A percentile compares a stretch with the other conserved stretches of the same genome.
Evolutionary conservation across 78 protist genomes (phyloP).

Genomic region (Creolimax fragrantissima): DNA sequence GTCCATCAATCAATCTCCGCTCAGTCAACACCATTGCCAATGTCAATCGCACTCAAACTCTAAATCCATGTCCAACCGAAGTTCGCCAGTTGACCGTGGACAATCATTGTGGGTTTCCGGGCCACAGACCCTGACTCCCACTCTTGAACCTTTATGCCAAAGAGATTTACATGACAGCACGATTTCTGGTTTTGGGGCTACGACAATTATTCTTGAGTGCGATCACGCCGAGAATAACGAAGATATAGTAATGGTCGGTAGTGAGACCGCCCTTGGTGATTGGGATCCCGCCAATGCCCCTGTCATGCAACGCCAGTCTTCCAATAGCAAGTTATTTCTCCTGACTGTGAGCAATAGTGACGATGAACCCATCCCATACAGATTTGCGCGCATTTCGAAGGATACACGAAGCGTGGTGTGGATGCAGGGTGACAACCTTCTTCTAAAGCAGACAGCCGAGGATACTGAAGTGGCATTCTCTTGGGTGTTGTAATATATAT

Average conservation of each 20-base stretch:
- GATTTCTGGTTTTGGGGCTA: no score
- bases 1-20: no score
- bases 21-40: no score
- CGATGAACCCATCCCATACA: not conserved
- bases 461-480: not conserved
- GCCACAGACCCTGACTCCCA: no score
- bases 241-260: not conserved
- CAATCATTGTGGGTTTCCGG: no score
- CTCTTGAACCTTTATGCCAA: no score
- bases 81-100: no score
- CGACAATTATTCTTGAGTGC: not conserved
- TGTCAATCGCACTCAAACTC: no score
- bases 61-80: no score
- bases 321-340: not conserved
- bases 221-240: not conserved
- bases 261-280: not conserved
- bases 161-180: no score
- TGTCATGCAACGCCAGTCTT: not conserved
- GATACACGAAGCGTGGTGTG: not conserved
- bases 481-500: not conserved
- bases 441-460: not conserved
- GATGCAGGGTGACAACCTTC: not conserved
- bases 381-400: not conserved
- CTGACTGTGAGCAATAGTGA: not conserved
- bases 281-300: not conserved